Percentiles rank a stretch among this genome's conserved stretches.
These are phyloP conservation scores for Populus pruinosa DNA, from an alignment of 345 rosid species.

Conservation along the genomic window DNA sequence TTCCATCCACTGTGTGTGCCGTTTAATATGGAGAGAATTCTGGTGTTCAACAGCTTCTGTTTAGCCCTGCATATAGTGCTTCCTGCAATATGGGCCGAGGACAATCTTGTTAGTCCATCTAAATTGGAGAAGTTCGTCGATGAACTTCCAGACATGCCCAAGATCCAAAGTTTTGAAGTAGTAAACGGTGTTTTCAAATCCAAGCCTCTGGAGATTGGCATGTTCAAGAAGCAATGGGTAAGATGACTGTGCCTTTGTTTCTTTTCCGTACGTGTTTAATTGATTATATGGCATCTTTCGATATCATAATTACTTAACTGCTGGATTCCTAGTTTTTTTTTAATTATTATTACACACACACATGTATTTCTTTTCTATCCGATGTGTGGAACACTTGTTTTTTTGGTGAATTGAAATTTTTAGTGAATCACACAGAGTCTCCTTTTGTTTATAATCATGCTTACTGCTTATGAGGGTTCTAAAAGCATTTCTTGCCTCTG, in stretches of 20 bases:
- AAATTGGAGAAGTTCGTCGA: conserved; percentile 74
- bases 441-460: too few relatives aligned
- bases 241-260: not conserved
- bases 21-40: not conserved
- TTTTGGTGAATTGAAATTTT: too few relatives aligned
- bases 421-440: too few relatives aligned
- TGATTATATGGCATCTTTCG: not conserved
- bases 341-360: too few relatives aligned
- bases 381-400: too few relatives aligned
- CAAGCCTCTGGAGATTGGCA: conserved; percentile 62
- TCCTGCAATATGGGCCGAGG: conserved; percentile 28
- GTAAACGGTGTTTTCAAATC: conserved; percentile 39
- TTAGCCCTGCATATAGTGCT: not conserved
- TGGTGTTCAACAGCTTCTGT: not conserved
- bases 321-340: too few relatives aligned
- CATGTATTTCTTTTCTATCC: too few relatives aligned
- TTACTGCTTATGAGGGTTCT: too few relatives aligned
- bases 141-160: conserved; percentile 66
- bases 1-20: not conserved
- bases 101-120: conserved; percentile 27
- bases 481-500: too few relatives aligned
- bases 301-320: too few relatives aligned
- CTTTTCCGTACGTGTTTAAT: not conserved
- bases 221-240: conserved; percentile 79
- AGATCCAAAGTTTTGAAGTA: conserved; percentile 41